These are phyloP conservation scores for Aspergillus candidus DNA, from an alignment of 2,329 filamentous ascomycete species.

Conservation along the genomic window DNA sequence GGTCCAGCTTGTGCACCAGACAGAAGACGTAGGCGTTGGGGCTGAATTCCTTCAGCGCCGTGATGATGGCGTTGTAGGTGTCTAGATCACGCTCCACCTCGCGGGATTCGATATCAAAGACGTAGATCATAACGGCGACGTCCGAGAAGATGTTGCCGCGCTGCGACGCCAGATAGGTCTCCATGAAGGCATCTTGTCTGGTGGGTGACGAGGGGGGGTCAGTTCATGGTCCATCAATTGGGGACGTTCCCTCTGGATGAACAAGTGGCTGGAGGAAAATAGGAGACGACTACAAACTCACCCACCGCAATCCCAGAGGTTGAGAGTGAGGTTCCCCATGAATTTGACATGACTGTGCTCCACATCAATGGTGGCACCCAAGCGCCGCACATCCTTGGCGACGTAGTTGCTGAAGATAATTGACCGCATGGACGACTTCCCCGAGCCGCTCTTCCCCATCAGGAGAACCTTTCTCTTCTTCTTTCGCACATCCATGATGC, in stretches of 20 bases:
- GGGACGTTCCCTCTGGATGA: not conserved
- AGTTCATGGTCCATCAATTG: not conserved
- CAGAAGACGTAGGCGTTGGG: conserved; percentile 79
- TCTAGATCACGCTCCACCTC: conserved; percentile 90
- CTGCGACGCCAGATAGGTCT: conserved; percentile 94
- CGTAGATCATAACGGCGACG: conserved; percentile 95
- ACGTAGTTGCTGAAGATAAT: conserved; percentile 99
- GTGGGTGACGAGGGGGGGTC: not conserved
- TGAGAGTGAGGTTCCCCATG: conserved; percentile 92
- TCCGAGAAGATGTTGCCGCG: conserved; percentile 94
- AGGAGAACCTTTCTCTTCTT: conserved; percentile 84
- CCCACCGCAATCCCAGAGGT: conserved; percentile 98
- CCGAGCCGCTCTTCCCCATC: conserved; percentile 95
- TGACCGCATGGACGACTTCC: conserved; percentile 96
- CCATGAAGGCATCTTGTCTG: conserved; percentile 96
- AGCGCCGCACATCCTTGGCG: conserved; percentile 83
- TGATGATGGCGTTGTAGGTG: conserved; percentile 86
- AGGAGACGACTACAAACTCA: conserved; percentile 33
- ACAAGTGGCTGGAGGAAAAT: not conserved
- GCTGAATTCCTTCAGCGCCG: conserved; percentile 80
- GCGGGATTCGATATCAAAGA: conserved; percentile 96
- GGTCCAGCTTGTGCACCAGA: conserved; percentile 97
- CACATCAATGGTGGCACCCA: conserved; percentile 96
- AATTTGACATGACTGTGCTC: conserved; percentile 99
- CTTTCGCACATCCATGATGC: conserved; percentile 41